Evolutionary conservation across 2,329 filamentous ascomycete genomes (phyloP).

Genomic region (Fusarium stilboides): DNA sequence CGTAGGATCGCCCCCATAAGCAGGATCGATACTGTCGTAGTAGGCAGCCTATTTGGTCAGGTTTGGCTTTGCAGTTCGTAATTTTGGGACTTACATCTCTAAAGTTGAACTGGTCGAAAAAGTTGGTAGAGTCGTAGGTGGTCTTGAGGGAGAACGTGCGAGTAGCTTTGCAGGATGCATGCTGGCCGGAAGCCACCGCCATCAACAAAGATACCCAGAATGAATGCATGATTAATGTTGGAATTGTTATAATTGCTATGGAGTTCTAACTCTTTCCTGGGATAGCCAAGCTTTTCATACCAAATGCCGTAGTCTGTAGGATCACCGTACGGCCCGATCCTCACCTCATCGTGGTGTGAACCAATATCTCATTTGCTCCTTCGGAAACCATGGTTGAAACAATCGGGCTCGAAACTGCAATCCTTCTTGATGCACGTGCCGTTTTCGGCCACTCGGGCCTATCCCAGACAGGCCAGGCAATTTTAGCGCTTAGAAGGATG

Average conservation of each 20-base stretch:
- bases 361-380: slow-evolving; percentile 1
- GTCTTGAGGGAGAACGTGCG: slow-evolving; percentile 27
- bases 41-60: slow-evolving; percentile 20
- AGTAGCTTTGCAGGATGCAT: not conserved
- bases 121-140: slow-evolving; percentile 53
- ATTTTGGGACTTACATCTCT: slow-evolving; percentile 6
- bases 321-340: slow-evolving; percentile 4
- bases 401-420: not conserved
- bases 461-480: not conserved
- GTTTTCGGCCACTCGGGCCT: not conserved
- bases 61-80: accelerated
- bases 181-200: not conserved
- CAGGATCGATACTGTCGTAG: slow-evolving; percentile 35
- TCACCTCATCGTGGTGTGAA: not conserved
- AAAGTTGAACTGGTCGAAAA: slow-evolving; percentile 63
- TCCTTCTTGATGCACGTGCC: slow-evolving; percentile 14
- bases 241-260: not conserved
- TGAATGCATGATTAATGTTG: slow-evolving; percentile 1
- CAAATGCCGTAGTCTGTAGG: slow-evolving; percentile 2
- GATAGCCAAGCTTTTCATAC: slow-evolving; percentile 12
- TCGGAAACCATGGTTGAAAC: slow-evolving; percentile 8
- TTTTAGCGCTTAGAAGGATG: not conserved
- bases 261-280: not conserved
- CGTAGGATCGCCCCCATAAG: slow-evolving; percentile 68
- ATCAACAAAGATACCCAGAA: slow-evolving; percentile 2